These are phyloP conservation scores for Chrysosporium keratinophilum DNA, from an alignment of 2,329 filamentous ascomycete species.

Conservation along the genomic window DNA sequence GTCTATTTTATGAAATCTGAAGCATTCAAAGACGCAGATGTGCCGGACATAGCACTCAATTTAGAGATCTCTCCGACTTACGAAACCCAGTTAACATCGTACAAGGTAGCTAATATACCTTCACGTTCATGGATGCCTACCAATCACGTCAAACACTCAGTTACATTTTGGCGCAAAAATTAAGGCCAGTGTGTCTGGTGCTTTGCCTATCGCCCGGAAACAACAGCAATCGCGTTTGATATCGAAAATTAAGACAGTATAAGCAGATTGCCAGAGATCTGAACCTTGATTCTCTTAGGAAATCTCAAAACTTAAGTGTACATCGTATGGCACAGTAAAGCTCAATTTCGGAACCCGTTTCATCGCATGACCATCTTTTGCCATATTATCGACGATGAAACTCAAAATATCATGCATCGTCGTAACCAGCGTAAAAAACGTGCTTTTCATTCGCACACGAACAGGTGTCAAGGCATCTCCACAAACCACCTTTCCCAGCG, in stretches of 20 bases:
- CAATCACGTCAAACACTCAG: no score
- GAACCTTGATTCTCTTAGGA: background rate
- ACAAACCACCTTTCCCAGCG: background rate
- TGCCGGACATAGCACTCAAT: no score
- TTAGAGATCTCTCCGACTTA: no score
- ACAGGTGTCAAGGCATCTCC: background rate
- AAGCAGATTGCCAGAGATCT: background rate
- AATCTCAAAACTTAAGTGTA: slow-evolving; percentile 3
- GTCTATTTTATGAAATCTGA: no score
- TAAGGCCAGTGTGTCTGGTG: no score
- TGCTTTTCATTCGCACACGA: background rate
- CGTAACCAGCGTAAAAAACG: background rate
- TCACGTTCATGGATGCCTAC: no score
- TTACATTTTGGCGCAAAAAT: no score
- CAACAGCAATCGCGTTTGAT: background rate
- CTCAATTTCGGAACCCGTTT: slow-evolving; percentile 2
- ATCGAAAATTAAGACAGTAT: background rate
- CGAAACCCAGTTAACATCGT: no score
- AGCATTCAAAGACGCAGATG: no score
- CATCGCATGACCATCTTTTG: slow-evolving; percentile 1
- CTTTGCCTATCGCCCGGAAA: no score
- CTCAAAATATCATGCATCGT: background rate
- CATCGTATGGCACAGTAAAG: slow-evolving; percentile 2
- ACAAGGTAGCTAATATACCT: no score
- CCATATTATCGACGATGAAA: background rate